Base-by-base conservation (phyloP, 331 rosid genomes). In the Malus hybrid region DNA sequence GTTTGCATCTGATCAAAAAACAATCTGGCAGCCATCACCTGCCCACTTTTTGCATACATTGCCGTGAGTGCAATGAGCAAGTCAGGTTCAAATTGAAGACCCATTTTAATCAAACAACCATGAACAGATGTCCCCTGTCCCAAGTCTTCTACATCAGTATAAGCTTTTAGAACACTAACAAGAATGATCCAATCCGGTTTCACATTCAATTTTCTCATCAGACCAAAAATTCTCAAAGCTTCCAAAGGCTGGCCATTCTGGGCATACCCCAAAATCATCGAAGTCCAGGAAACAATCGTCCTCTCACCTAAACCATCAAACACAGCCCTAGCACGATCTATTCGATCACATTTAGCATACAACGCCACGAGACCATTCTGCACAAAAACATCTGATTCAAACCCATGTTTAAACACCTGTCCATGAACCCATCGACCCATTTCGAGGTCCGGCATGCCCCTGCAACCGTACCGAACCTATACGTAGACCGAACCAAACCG, bases 261-360 rank as follows among this genome's bases (percentile, higher is more conserved):
- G 0, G 83, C 87, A 80, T 80, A 93, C 73, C 97, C 97, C 2
- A 90, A 90, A 80, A 92, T 88, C 27, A 92, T 87, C 55, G 89
- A 83, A 68, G 94, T 92, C 97, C 97, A 93, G 13, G 97, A 86
- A 77, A 90, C 89, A 82, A 87, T 22, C 0, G 90, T 88, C 60
- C 89, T 87, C 73, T 87, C 83, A 44, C 63, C 36, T 44, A 90
- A 70, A 39, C 82, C 54, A 83, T 93, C 80, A 77, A 93, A 93
- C 78, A 90, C 96, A 62, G 62, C 19, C 73, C 88, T 86, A 54
- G 96, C 88, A 18, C 29, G 20, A 46, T 79, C 75, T 80, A 83
- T 76, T 22, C 56, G 84, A 73, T 91, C 84, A 69, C 91, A 93
- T 80, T 87, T 93, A 46, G 94, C 86, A 82, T 93, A 93, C 82